These are phyloP conservation scores for Neurospora sp. DNA, from an alignment of 495 filamentous ascomycete genomes.

Conservation along the genomic window DNA sequence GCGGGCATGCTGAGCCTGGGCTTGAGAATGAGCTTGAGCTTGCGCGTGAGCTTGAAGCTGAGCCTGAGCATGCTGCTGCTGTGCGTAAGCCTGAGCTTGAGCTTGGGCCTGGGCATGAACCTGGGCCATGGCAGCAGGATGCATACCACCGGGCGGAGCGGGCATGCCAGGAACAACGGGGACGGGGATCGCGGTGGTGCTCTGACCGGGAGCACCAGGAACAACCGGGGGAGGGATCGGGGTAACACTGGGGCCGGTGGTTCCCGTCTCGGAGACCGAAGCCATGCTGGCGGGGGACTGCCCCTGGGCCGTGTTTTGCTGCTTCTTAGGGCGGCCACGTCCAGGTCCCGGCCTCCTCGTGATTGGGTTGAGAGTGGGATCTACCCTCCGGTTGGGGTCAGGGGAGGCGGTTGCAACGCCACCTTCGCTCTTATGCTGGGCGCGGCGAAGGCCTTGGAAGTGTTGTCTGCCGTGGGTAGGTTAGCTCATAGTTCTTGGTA, in stretches of 20 bases:
- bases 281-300: conserved; percentile 4
- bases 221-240: neutral
- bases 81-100: neutral
- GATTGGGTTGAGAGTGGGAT: conserved; percentile 38
- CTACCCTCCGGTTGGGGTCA: conserved; percentile 21
- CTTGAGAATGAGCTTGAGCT: neutral
- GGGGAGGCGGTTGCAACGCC: conserved; percentile 2
- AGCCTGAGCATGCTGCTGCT: neutral
- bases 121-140: neutral
- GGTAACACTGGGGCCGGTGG: neutral
- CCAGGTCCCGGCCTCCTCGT: conserved; percentile 40
- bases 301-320: conserved; percentile 9
- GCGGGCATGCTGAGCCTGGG: neutral
- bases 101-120: neutral
- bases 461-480: conserved; percentile 30
- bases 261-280: neutral
- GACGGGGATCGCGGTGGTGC: neutral
- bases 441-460: conserved; percentile 39
- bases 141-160: neutral
- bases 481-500: conserved; percentile 8
- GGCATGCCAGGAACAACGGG: conserved; percentile 2
- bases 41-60: neutral
- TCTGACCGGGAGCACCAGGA: conserved; percentile 1
- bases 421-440: conserved; percentile 35
- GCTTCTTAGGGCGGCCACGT: conserved; percentile 36